A percentile compares a stretch with the other conserved stretches of the same genome.
phyloP scores from a whole-genome alignment of 2,329 filamentous ascomycete species.

The Curvularia sp. region DNA sequence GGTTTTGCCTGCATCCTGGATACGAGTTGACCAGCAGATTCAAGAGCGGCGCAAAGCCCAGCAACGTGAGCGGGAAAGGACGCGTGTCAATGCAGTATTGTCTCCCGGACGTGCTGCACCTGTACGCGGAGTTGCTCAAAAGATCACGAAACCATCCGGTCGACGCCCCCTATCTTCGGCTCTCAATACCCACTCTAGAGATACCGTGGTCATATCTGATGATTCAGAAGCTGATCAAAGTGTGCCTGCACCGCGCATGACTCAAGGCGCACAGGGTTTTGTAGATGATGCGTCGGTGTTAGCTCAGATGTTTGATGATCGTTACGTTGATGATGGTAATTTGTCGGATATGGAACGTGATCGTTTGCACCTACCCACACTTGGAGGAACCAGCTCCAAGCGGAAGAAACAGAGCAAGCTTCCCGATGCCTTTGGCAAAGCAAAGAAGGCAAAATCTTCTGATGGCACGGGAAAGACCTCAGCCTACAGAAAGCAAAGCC shows the following conservation, averaged over 20 bases:
- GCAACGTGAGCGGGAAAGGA: conserved; percentile 24
- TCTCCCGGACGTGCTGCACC: conserved; percentile 37
- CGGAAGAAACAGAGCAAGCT: conserved; percentile 50
- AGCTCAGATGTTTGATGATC: conserved; percentile 35
- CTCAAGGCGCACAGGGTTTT: conserved; percentile 27
- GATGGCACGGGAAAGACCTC: conserved; percentile 2
- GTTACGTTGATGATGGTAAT: conserved; percentile 36
- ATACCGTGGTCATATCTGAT: conserved; percentile 44
- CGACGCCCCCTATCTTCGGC: conserved; percentile 5
- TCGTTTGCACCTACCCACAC: conserved; percentile 48
- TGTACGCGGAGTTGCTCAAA: conserved; percentile 46
- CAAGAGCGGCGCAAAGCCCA: conserved; percentile 36
- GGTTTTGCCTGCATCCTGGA: conserved; percentile 59
- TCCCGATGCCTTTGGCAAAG: conserved; percentile 41
- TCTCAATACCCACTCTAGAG: conserved; percentile 21
- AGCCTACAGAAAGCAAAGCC: conserved; percentile 9
- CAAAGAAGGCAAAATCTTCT: conserved; percentile 26
- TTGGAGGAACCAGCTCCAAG: conserved; percentile 30
- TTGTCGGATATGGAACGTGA: conserved; percentile 56
- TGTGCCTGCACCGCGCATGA: conserved; percentile 6
- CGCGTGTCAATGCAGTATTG: conserved; percentile 12
- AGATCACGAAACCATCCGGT: conserved; percentile 25
- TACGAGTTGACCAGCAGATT: conserved; percentile 55
- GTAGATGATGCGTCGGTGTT: conserved; percentile 28
- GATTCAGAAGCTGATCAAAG: conserved; percentile 39